These are phyloP conservation scores for Rickenella mellea DNA, from an alignment of 768 basidiomycete genomes.

Conservation along the genomic window DNA sequence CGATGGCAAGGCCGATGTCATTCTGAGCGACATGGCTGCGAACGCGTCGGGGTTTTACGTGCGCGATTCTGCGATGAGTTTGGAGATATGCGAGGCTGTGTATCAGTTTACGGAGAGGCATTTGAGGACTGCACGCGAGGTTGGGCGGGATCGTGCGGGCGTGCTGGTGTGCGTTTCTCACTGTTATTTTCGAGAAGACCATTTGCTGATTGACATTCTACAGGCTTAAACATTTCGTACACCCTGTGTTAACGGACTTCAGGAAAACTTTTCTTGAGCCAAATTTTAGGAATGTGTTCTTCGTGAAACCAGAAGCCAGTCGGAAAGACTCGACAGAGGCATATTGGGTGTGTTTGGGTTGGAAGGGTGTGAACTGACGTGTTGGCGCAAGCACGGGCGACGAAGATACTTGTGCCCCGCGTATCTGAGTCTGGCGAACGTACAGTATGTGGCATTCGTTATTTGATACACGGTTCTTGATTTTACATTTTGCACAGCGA, in stretches of 20 bases:
- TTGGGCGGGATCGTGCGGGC: conserved; percentile 35
- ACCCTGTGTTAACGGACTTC: conserved; percentile 65
- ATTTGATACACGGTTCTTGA: no score
- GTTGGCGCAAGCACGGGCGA: no score
- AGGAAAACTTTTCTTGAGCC: conserved; percentile 45
- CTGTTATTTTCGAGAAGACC: conserved; percentile 5
- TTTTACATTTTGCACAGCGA: no score
- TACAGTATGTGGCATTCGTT: no score
- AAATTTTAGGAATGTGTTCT: conserved; percentile 56
- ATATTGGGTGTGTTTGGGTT: conserved; percentile 86
- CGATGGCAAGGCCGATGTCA: conserved; percentile 53
- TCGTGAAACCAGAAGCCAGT: conserved; percentile 76
- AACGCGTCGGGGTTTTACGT: conserved; percentile 65
- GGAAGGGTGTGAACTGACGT: no score
- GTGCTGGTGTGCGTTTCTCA: conserved; percentile 43
- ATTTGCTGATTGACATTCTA: conserved; percentile 4
- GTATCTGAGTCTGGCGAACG: no score
- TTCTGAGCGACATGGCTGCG: conserved; percentile 87
- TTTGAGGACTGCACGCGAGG: conserved; percentile 36
- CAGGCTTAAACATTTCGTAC: conserved; percentile 81
- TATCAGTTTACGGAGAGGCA: conserved; percentile 53
- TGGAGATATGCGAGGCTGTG: conserved; percentile 69
- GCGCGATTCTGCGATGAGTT: conserved; percentile 56
- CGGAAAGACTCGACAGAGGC: conserved; percentile 71
- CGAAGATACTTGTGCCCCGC: no score